Evolutionary conservation across 2,329 filamentous ascomycete genomes (phyloP).

Genomic region (Microdochium trichocladiopsis): DNA sequence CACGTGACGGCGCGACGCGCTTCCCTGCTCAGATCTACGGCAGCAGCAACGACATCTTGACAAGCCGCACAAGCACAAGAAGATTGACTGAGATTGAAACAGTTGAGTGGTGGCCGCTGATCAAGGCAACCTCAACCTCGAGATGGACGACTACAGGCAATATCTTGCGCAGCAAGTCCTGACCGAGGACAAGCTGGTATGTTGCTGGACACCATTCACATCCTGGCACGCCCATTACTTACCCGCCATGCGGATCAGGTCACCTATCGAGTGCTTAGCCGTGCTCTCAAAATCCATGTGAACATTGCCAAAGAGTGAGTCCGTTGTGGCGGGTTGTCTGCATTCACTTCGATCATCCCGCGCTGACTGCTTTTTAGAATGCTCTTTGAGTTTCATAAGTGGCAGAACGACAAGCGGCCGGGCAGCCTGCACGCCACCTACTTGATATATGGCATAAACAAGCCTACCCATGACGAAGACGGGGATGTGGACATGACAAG

Average conservation of each 20-base stretch:
- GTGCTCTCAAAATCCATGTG: slow-evolving; percentile 75
- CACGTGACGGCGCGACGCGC: slow-evolving; percentile 27
- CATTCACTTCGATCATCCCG: not conserved
- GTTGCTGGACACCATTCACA: slow-evolving; percentile 15
- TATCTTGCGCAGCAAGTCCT: slow-evolving; percentile 72
- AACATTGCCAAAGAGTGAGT: slow-evolving; percentile 83
- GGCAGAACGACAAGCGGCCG: slow-evolving; percentile 68
- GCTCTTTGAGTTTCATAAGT: slow-evolving; percentile 77
- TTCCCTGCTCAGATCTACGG: not conserved
- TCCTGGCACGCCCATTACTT: slow-evolving; percentile 2
- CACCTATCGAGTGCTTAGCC: slow-evolving; percentile 79
- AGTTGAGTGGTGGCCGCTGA: too few relatives aligned
- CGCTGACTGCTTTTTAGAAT: slow-evolving; percentile 55
- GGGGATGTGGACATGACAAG: slow-evolving; percentile 65
- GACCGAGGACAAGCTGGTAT: slow-evolving; percentile 65
- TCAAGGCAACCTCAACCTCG: not conserved
- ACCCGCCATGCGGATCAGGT: slow-evolving; percentile 46
- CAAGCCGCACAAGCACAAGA: slow-evolving; percentile 6
- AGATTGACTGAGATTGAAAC: too few relatives aligned
- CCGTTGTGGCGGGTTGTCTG: not conserved
- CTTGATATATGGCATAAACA: slow-evolving; percentile 66
- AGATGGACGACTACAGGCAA: slow-evolving; percentile 58
- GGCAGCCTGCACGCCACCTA: slow-evolving; percentile 88
- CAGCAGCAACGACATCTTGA: slow-evolving; percentile 5
- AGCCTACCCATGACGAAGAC: slow-evolving; percentile 34